Conservation (phyloP, 805 yeast genomes). For the Candida ascalaphidarum region DNA sequence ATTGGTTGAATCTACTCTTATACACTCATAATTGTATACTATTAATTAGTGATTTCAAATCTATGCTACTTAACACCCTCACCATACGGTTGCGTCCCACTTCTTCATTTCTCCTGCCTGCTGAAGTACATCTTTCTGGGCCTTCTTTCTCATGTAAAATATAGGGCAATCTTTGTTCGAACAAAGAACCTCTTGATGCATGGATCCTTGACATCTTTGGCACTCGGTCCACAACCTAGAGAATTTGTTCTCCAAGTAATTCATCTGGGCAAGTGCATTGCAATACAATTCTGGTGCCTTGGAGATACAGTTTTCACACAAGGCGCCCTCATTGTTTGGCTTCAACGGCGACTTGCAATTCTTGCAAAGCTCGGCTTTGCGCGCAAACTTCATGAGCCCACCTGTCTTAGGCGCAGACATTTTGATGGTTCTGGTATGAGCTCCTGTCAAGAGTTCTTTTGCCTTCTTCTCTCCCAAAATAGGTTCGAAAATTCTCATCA, state of each 20-base stretch:
- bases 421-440: constrained; percentile 72
- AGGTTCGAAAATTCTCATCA: constrained; percentile 90
- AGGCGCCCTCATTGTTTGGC: constrained; percentile 50
- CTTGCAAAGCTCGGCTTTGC: constrained; percentile 80
- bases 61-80: too few relatives aligned
- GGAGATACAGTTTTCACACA: constrained; percentile 71
- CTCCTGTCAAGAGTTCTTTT: constrained; percentile 70
- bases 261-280: constrained; percentile 72
- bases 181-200: constrained; percentile 93
- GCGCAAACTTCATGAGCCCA: constrained; percentile 87
- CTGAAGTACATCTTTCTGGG: constrained; percentile 60
- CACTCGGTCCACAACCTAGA: constrained; percentile 96
- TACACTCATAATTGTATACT: too few relatives aligned
- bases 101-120: constrained; percentile 52
- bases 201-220: constrained; percentile 92
- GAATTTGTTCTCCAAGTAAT: constrained; percentile 72
- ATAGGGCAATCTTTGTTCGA: constrained; percentile 96
- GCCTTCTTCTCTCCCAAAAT: constrained; percentile 83
- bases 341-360: constrained; percentile 79
- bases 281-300: constrained; percentile 62
- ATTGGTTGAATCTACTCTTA: too few relatives aligned
- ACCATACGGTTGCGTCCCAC: constrained; percentile 60
- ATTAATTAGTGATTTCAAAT: too few relatives aligned
- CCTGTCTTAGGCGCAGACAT: constrained; percentile 73
- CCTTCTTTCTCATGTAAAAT: constrained; percentile 90